These are phyloP conservation scores for Grosmannia serpens DNA, from an alignment of 2,329 filamentous ascomycete genomes.

Conservation along the genomic window DNA sequence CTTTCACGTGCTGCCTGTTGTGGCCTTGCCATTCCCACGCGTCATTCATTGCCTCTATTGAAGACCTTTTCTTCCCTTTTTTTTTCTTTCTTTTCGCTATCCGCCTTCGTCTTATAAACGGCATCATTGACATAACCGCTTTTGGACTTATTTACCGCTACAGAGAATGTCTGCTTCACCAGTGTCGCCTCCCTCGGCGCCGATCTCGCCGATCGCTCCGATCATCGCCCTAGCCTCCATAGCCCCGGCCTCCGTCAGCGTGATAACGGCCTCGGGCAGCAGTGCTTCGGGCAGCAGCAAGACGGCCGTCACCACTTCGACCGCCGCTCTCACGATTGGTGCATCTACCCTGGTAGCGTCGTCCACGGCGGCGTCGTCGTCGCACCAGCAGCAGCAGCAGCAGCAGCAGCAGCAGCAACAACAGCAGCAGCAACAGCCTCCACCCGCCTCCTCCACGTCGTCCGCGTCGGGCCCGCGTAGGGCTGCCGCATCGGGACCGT, in stretches of 20 bases:
- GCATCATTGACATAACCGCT: background rate
- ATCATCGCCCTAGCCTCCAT: background rate
- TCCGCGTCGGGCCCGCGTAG: background rate
- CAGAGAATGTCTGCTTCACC: background rate
- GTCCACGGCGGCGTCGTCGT: background rate
- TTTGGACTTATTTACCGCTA: background rate
- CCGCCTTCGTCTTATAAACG: background rate
- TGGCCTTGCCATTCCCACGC: background rate
- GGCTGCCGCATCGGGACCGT: background rate
- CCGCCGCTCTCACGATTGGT: background rate
- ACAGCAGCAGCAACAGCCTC: background rate
- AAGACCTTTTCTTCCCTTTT: too few relatives aligned
- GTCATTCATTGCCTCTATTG: too few relatives aligned
- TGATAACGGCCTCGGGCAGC: background rate
- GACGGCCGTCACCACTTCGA: background rate
- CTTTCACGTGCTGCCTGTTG: background rate
- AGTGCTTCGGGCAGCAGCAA: background rate
- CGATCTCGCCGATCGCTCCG: background rate
- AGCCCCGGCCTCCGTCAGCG: background rate
- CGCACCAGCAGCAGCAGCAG: background rate
- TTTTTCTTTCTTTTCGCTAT: too few relatives aligned
- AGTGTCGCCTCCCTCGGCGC: background rate
- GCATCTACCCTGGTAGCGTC: background rate
- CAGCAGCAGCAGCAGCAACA: background rate
- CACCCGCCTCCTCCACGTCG: background rate